These are phyloP conservation scores for Calonectria pauciramosa DNA, from an alignment of 2,329 filamentous ascomycete species.

Conservation along the genomic window DNA sequence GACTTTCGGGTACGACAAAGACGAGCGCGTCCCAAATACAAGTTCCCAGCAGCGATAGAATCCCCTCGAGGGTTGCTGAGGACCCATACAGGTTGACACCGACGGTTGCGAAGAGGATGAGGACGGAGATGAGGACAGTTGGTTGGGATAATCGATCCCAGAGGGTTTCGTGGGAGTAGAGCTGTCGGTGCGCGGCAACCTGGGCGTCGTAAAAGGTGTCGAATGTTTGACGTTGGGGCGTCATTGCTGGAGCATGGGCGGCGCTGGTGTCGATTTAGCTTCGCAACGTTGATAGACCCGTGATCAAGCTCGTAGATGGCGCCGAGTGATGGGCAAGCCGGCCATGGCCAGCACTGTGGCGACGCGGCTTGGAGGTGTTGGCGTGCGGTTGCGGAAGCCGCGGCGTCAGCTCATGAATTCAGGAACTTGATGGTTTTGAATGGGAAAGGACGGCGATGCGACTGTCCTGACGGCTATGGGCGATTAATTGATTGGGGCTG, in stretches of 20 bases:
- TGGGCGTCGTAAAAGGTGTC: conserved; percentile 53
- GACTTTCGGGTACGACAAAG: conserved; percentile 65
- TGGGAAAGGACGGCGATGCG: not conserved
- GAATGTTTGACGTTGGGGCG: conserved; percentile 49
- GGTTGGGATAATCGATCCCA: conserved; percentile 53
- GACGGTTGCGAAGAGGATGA: conserved; percentile 51
- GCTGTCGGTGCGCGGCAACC: conserved; percentile 50
- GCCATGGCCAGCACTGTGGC: conserved; percentile 42
- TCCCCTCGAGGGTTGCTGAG: conserved; percentile 47
- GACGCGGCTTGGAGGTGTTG: conserved; percentile 19
- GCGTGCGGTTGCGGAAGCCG: conserved; percentile 1
- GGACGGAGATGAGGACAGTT: conserved; percentile 51
- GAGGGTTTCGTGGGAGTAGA: conserved; percentile 43
- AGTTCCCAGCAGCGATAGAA: conserved; percentile 49
- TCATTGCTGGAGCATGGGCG: conserved; percentile 50
- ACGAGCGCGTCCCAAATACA: conserved; percentile 74
- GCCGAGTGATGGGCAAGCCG: conserved; percentile 38
- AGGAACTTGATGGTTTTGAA: not conserved
- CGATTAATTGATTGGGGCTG: conserved; percentile 23
- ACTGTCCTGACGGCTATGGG: conserved; percentile 5
- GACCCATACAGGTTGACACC: conserved; percentile 52
- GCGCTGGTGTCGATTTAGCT: conserved; percentile 36
- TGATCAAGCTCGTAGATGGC: conserved; percentile 43
- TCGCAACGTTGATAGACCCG: conserved; percentile 36
- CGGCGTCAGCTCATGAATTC: not conserved